Evolutionary conservation across 1,139 yeast species (phyloP).

Genomic region (Pichia sp.): DNA sequence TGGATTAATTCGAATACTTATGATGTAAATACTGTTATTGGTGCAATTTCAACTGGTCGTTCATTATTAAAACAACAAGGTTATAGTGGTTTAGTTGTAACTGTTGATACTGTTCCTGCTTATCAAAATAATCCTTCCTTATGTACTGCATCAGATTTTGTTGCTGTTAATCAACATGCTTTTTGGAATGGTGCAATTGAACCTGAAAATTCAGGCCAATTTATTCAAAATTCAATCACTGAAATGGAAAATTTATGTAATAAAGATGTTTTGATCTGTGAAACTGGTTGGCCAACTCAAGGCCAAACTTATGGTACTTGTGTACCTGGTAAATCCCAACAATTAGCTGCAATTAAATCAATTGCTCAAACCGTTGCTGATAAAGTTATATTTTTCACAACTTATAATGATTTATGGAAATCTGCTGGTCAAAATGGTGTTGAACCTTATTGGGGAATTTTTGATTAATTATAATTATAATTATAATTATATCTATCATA

Average conservation of each 20-base stretch:
- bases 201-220: conserved; percentile 65
- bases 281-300: conserved; percentile 82
- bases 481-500: conserved; percentile 53
- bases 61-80: conserved; percentile 53
- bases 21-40: conserved; percentile 47
- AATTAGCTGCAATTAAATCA: conserved; percentile 55
- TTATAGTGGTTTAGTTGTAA: conserved; percentile 70
- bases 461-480: conserved; percentile 26
- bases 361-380: conserved; percentile 48
- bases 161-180: conserved; percentile 87
- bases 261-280: conserved; percentile 66
- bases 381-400: conserved; percentile 65
- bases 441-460: conserved; percentile 84
- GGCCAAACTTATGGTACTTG: conserved; percentile 60
- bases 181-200: conserved; percentile 70
- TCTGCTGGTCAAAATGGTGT: conserved; percentile 60
- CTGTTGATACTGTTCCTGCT: conserved; percentile 85
- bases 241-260: conserved; percentile 52
- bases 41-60: conserved; percentile 52
- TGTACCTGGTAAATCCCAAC: conserved; percentile 63
- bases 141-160: conserved; percentile 72
- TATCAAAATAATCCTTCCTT: conserved; percentile 68
- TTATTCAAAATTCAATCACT: conserved; percentile 64
- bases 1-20: conserved; percentile 71
- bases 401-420: conserved; percentile 85